Evolutionary conservation across 495 filamentous ascomycete species (phyloP).

Genomic region (Astrocystis sublimbata): DNA sequence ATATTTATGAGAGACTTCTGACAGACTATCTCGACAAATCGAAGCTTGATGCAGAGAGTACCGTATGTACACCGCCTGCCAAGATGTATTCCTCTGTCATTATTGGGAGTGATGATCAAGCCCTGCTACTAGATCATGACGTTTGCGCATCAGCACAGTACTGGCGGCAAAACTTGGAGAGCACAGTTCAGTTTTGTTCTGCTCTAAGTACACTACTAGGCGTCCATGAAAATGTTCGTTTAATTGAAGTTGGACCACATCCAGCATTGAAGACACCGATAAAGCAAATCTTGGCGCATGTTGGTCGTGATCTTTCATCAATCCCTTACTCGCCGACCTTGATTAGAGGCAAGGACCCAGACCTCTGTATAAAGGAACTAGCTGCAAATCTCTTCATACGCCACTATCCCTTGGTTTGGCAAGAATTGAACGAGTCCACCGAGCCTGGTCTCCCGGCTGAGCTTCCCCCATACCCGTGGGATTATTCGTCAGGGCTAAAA

Average conservation of each 20-base stretch:
- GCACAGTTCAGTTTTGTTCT: conserved; percentile 46
- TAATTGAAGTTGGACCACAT: conserved; percentile 67
- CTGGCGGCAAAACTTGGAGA: conserved; percentile 53
- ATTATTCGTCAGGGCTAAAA: background rate
- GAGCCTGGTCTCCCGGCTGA: too few species aligned
- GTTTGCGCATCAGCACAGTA: conserved; percentile 31
- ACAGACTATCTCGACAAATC: too few species aligned
- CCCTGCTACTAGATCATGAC: conserved; percentile 20
- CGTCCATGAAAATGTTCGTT: conserved; percentile 15
- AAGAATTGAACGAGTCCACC: too few species aligned
- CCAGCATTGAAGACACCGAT: conserved; percentile 58
- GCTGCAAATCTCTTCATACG: too few species aligned
- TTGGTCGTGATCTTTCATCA: background rate
- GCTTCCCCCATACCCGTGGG: too few species aligned
- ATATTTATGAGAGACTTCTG: conserved; percentile 25
- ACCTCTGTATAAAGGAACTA: too few species aligned
- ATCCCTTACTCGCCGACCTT: conserved; percentile 20
- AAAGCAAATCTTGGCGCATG: conserved; percentile 42
- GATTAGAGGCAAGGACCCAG: conserved; percentile 6
- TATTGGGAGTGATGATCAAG: background rate
- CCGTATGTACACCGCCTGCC: background rate
- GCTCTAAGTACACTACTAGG: conserved; percentile 27
- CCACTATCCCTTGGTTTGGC: too few species aligned
- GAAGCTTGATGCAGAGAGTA: conserved; percentile 26
- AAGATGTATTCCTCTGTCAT: conserved; percentile 13